Percentiles rank a stretch among this genome's conserved stretches.
Evolutionary conservation across 2,329 filamentous ascomycete genomes (phyloP).

Genomic region (Colletotrichum godetiae): DNA sequence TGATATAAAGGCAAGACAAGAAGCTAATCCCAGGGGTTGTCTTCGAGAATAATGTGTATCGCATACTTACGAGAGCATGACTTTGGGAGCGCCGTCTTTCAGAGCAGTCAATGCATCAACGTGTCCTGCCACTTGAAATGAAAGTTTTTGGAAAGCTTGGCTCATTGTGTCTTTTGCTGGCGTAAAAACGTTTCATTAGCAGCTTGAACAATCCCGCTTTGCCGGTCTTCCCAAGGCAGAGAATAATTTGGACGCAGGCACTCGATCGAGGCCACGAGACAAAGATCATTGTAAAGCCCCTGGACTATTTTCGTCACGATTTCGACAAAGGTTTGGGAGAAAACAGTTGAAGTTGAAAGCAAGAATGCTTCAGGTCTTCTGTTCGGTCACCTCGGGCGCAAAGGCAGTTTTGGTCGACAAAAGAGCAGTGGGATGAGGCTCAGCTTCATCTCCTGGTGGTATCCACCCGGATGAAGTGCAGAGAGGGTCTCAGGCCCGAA

Average conservation of each 20-base stretch:
- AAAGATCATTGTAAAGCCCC: neutral
- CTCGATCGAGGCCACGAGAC: neutral
- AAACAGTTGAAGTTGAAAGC: neutral
- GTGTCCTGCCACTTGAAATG: neutral
- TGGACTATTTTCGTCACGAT: neutral
- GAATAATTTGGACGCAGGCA: neutral
- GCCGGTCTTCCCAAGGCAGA: neutral
- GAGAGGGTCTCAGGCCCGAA: constrained; percentile 4
- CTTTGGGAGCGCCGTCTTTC: neutral
- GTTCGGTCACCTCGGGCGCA: neutral
- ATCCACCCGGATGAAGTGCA: constrained; percentile 27
- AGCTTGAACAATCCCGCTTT: neutral
- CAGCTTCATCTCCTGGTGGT: neutral
- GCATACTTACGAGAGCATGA: neutral
- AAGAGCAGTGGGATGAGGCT: neutral
- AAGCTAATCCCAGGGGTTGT: neutral
- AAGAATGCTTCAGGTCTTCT: neutral
- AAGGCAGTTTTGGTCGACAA: neutral
- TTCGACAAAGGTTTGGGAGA: neutral
- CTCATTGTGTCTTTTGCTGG: neutral
- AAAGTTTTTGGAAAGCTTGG: neutral
- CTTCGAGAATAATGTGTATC: neutral
- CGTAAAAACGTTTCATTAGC: neutral
- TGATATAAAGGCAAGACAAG: neutral
- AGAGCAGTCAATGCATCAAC: neutral